These are phyloP conservation scores for Setomelanomma holmii DNA, from an alignment of 2,329 filamentous ascomycete genomes.

Conservation along the genomic window DNA sequence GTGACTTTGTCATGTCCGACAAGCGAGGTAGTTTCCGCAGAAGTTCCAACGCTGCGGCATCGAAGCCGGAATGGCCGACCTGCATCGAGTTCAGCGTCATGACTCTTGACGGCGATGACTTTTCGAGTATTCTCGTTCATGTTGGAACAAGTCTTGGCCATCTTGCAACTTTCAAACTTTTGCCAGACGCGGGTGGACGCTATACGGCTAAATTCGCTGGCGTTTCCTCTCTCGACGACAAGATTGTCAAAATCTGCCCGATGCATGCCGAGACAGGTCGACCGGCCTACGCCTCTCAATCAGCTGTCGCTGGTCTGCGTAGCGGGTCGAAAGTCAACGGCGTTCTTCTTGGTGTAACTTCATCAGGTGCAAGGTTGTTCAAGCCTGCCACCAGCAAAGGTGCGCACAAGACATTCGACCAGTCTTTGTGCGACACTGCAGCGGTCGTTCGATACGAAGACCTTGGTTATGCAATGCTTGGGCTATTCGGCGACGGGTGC, in stretches of 20 bases:
- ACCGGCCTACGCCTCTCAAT: conserved; percentile 76
- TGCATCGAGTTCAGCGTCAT: conserved; percentile 87
- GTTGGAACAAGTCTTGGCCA: conserved; percentile 87
- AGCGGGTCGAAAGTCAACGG: conserved; percentile 78
- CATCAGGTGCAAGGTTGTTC: conserved; percentile 82
- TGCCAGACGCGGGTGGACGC: conserved; percentile 72
- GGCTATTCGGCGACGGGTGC: conserved; percentile 82
- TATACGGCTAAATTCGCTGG: conserved; percentile 79
- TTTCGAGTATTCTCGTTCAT: conserved; percentile 92
- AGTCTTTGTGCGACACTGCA: conserved; percentile 81
- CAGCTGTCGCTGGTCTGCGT: conserved; percentile 76
- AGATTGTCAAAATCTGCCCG: conserved; percentile 77
- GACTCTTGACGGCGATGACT: conserved; percentile 91
- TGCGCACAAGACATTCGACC: conserved; percentile 89
- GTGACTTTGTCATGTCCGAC: conserved; percentile 77
- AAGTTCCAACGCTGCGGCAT: conserved; percentile 57
- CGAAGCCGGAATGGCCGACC: conserved; percentile 75
- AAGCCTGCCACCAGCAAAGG: conserved; percentile 84
- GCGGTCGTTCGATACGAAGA: conserved; percentile 76
- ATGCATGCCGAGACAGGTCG: conserved; percentile 80
- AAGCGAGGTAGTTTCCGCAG: conserved; percentile 76
- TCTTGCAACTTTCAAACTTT: conserved; percentile 86
- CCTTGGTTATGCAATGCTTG: conserved; percentile 79
- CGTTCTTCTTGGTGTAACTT: conserved; percentile 77
- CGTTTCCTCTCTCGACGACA: conserved; percentile 68